phyloP scores from a whole-genome alignment of 805 yeast species.

The Myxozyma neotropica region DNA sequence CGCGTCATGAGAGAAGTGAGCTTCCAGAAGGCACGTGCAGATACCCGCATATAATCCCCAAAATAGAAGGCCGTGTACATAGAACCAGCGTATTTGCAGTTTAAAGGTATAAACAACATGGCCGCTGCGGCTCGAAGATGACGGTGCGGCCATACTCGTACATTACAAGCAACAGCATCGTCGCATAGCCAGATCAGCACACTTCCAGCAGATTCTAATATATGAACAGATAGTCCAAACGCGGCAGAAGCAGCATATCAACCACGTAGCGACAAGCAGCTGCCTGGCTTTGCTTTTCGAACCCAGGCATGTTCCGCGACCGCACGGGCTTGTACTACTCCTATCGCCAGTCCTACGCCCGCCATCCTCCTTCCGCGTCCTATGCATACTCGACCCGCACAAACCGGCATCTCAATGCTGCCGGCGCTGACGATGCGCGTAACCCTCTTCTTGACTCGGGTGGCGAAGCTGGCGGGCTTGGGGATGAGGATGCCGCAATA shows the following conservation, averaged over 20 bases:
- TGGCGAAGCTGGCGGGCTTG: constrained; percentile 13
- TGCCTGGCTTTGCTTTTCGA: not conserved
- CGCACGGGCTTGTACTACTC: constrained; percentile 90
- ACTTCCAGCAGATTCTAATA: too few relatives aligned
- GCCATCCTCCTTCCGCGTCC: constrained; percentile 47
- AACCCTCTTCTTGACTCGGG: constrained; percentile 50
- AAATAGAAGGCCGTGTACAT: too few relatives aligned
- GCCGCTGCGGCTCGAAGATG: too few relatives aligned
- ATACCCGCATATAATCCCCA: not conserved
- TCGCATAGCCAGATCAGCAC: too few relatives aligned
- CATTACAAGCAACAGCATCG: too few relatives aligned
- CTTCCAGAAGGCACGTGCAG: constrained; percentile 8
- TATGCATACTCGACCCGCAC: constrained; percentile 7
- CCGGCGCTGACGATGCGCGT: constrained; percentile 28
- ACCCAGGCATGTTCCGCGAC: constrained; percentile 74
- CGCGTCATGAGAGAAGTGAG: too few relatives aligned
- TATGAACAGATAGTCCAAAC: too few relatives aligned
- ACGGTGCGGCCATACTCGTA: too few relatives aligned
- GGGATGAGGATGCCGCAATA: constrained; percentile 43
- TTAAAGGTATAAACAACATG: too few relatives aligned
- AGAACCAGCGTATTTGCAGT: too few relatives aligned
- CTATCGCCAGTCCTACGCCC: constrained; percentile 86
- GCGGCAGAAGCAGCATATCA: too few relatives aligned
- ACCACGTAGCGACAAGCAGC: too few relatives aligned
- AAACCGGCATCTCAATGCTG: constrained; percentile 3